Evolutionary conservation across 257 asterid genomes (phyloP).

Genomic region (Penstemon eatonii): DNA sequence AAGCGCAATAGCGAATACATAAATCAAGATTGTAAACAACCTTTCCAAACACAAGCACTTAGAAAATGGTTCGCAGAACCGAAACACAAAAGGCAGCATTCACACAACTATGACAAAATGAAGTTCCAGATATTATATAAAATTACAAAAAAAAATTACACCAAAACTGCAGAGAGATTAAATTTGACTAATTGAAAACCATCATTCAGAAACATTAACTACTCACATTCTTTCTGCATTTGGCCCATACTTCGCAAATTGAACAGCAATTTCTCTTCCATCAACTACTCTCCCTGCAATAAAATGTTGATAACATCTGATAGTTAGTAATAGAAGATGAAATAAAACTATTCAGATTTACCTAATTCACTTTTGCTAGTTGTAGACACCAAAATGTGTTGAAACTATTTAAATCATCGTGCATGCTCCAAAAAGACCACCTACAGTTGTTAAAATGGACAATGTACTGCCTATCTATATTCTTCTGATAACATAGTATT

Average conservation of each 20-base stretch:
- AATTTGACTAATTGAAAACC: no score
- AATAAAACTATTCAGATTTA: no score
- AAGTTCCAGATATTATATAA: background rate
- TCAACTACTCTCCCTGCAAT: slow-evolving; percentile 37
- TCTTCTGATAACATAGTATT: background rate
- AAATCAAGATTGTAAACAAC: background rate
- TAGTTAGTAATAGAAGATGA: no score
- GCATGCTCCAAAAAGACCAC: background rate
- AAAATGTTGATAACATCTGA: background rate
- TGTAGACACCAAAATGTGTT: background rate
- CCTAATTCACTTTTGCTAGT: no score
- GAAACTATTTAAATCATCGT: background rate
- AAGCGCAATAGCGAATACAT: background rate
- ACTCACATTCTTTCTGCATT: slow-evolving; percentile 42
- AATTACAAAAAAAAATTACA: background rate
- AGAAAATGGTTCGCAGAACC: background rate
- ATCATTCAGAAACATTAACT: no score
- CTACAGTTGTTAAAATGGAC: background rate
- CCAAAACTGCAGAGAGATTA: background rate
- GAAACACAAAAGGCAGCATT: background rate
- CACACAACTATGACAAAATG: no score
- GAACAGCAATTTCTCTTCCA: slow-evolving; percentile 41
- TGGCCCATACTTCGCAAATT: slow-evolving; percentile 44
- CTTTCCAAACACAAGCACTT: background rate
- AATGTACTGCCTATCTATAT: background rate